Percentiles rank a stretch among this genome's conserved stretches.
Conservation (phyloP, 2,329 filamentous ascomycete species). For the Thelonectria discophora region DNA sequence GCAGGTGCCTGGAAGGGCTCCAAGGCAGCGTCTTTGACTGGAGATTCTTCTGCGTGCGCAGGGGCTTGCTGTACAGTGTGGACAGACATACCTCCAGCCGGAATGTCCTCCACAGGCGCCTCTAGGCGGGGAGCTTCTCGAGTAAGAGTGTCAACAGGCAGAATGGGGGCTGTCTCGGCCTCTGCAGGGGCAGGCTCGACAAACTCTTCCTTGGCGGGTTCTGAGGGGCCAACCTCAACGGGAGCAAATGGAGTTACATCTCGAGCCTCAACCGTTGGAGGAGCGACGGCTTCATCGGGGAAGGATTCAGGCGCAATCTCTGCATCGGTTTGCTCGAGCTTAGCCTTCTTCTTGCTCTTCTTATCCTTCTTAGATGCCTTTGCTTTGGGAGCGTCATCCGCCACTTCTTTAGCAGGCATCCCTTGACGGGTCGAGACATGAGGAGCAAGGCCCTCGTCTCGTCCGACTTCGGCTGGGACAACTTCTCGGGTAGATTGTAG, state of each 20-base stretch:
- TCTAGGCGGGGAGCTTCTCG: neutral
- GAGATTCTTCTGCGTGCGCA: neutral
- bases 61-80: neutral
- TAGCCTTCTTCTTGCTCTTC: slow-evolving; percentile 31
- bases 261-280: neutral
- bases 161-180: neutral
- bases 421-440: neutral
- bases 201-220: neutral
- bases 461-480: neutral
- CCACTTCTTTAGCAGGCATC: neutral
- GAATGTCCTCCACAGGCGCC: neutral
- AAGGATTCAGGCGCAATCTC: neutral
- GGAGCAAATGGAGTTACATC: slow-evolving; percentile 2
- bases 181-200: neutral
- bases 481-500: neutral
- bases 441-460: neutral
- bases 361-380: slow-evolving; percentile 44
- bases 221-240: neutral
- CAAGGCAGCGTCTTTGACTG: neutral
- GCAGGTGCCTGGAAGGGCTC: neutral
- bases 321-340: neutral
- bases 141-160: neutral
- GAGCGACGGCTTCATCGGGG: neutral
- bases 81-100: neutral
- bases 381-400: slow-evolving; percentile 12